Evolutionary conservation across 768 basidiomycete genomes (phyloP).

Genomic region (Suillus placidus): DNA sequence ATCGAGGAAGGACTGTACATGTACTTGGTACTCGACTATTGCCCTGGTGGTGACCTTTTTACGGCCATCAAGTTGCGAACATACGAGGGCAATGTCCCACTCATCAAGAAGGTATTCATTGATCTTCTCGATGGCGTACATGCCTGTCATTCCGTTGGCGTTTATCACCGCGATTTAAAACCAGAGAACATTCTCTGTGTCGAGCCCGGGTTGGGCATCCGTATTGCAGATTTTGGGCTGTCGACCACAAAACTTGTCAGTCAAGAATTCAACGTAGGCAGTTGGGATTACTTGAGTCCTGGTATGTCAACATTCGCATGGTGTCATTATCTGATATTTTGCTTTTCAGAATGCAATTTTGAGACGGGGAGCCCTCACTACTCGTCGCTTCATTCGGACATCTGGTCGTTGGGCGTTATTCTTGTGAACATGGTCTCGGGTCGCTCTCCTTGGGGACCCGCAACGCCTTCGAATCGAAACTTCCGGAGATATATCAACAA

Average conservation of each 20-base stretch:
- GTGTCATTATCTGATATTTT: conserved; percentile 8
- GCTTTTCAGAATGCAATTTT: conserved; percentile 53
- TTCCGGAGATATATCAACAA: conserved; percentile 67
- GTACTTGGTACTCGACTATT: conserved; percentile 68
- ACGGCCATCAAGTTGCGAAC: conserved; percentile 57
- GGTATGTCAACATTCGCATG: conserved; percentile 44
- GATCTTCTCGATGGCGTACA: conserved; percentile 80
- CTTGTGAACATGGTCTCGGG: conserved; percentile 82
- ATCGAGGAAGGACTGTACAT: conserved; percentile 61
- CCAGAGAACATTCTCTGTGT: conserved; percentile 78
- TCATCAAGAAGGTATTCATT: conserved; percentile 69
- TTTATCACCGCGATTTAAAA: conserved; percentile 88
- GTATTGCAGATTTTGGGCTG: conserved; percentile 80
- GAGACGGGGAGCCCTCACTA: conserved; percentile 34
- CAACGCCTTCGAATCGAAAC: conserved; percentile 64
- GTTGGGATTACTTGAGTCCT: conserved; percentile 69
- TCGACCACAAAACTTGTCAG: conserved; percentile 51
- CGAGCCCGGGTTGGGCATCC: conserved; percentile 52
- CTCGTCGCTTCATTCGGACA: conserved; percentile 43
- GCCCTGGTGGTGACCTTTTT: conserved; percentile 68
- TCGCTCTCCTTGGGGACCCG: conserved; percentile 72
- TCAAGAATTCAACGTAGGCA: conserved; percentile 59
- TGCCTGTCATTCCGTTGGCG: conserved; percentile 66
- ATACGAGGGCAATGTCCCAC: conserved; percentile 58
- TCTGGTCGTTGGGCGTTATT: conserved; percentile 80